A percentile compares a stretch with the other conserved stretches of the same genome.
Conservation (phyloP, 192 early-diverging fungal genomes). For the Gamsiella multidivaricata region DNA sequence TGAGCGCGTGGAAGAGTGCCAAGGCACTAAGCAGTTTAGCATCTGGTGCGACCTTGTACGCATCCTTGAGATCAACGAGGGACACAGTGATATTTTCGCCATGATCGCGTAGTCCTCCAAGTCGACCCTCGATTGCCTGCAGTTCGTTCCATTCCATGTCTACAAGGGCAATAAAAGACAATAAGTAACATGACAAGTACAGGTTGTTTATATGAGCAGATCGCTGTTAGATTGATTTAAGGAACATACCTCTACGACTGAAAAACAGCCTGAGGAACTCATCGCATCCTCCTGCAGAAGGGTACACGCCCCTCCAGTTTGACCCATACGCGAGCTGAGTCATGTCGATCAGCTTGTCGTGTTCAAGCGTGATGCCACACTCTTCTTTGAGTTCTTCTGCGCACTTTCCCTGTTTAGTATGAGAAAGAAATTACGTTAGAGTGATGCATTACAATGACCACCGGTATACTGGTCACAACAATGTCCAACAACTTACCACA, state of each 20-base stretch:
- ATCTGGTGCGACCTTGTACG: slow-evolving; percentile 74
- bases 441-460: no score
- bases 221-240: no score
- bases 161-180: slow-evolving; percentile 1
- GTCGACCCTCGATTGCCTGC: slow-evolving; percentile 65
- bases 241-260: slow-evolving; percentile 67
- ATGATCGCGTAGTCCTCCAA: slow-evolving; percentile 76
- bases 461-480: no score
- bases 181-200: neutral
- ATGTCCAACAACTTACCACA: slow-evolving; percentile 54
- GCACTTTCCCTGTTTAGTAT: slow-evolving; percentile 71
- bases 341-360: slow-evolving; percentile 73
- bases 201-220: neutral
- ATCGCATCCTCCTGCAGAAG: slow-evolving; percentile 84
- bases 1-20: slow-evolving; percentile 67
- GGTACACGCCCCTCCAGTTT: slow-evolving; percentile 67
- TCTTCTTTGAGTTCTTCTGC: slow-evolving; percentile 87
- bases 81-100: slow-evolving; percentile 82
- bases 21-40: slow-evolving; percentile 77
- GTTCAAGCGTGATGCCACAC: slow-evolving; percentile 74
- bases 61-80: slow-evolving; percentile 70
- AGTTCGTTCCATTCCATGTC: slow-evolving; percentile 64
- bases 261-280: slow-evolving; percentile 81
- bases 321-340: slow-evolving; percentile 63
- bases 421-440: no score